These are phyloP conservation scores for Nigrospora sphaerica DNA, from an alignment of 2,329 filamentous ascomycete genomes.

Conservation along the genomic window DNA sequence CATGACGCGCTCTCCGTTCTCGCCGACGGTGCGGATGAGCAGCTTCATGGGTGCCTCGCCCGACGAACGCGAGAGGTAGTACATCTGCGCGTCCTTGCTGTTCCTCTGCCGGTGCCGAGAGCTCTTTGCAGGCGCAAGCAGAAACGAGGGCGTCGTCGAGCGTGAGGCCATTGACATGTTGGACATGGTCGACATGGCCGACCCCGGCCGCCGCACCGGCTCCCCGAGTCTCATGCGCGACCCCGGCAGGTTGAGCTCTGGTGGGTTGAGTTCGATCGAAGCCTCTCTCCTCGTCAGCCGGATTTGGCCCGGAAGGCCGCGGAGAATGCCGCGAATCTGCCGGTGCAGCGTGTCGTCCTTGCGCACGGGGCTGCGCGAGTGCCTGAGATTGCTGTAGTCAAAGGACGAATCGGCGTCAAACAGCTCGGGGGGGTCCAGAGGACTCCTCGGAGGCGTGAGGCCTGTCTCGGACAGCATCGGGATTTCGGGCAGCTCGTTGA, in stretches of 20 bases:
- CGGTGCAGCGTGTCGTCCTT: conserved; percentile 66
- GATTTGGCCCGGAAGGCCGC: conserved; percentile 72
- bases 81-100: conserved; percentile 76
- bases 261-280: conserved; percentile 48
- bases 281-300: conserved; percentile 55
- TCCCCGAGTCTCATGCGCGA: conserved; percentile 6
- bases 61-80: conserved; percentile 79
- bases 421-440: conserved; percentile 34
- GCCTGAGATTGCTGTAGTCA: conserved; percentile 18
- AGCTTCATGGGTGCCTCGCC: conserved; percentile 88
- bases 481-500: conserved; percentile 39
- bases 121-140: conserved; percentile 54
- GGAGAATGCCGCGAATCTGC: conserved; percentile 73
- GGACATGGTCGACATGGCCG: conserved; percentile 28
- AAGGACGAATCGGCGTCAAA: conserved; percentile 39
- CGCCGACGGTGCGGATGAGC: conserved; percentile 87
- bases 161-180: conserved; percentile 38
- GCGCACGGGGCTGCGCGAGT: conserved; percentile 22
- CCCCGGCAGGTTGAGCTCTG: conserved; percentile 44
- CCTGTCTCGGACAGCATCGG: conserved; percentile 29
- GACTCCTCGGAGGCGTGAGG: conserved; percentile 33
- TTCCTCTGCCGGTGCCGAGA: conserved; percentile 38
- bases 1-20: conserved; percentile 89
- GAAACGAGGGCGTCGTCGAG: conserved; percentile 46
- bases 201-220: conserved; percentile 34